phyloP scores from a whole-genome alignment of 345 rosid genomes.

The Eucalyptus tenuipes region DNA sequence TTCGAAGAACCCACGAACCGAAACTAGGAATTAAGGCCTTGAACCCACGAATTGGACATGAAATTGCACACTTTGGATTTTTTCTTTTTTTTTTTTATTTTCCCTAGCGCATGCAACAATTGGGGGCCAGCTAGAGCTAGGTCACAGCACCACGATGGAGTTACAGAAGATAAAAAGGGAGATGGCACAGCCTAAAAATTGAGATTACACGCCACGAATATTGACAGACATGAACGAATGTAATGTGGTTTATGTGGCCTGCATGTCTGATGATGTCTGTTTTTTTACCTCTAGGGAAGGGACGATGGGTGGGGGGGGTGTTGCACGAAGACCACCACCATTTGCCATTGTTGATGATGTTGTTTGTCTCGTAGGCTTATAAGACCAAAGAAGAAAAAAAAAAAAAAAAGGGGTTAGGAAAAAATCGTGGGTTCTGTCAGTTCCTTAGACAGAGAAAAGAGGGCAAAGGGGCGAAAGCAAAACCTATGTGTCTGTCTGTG shows the following conservation, averaged over 20 bases:
- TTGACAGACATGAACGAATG: not conserved
- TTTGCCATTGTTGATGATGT: slow-evolving; percentile 8
- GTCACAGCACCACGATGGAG: not conserved
- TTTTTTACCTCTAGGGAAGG: slow-evolving; percentile 12
- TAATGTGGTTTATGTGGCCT: not conserved
- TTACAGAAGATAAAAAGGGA: not conserved
- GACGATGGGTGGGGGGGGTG: not conserved
- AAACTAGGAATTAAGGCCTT: not conserved
- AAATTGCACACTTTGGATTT: not conserved
- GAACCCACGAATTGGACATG: not conserved
- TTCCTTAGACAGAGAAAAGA: not conserved
- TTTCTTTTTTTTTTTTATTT: not conserved
- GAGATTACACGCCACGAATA: not conserved
- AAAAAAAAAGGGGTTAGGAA: not conserved
- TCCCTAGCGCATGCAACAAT: not conserved
- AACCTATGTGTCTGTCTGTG: not conserved
- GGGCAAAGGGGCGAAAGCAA: not conserved
- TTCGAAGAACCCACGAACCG: not conserved
- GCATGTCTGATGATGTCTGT: not conserved
- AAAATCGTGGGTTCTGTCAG: not conserved
- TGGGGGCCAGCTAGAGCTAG: not conserved
- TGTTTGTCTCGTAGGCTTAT: not conserved
- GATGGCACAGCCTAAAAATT: not conserved
- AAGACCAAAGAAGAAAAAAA: not conserved
- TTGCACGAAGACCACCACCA: slow-evolving; percentile 8